Percentiles rank a stretch among this genome's conserved stretches.
Conservation (phyloP, 768 basidiomycete genomes). For the Hygrocybe coccinea region DNA sequence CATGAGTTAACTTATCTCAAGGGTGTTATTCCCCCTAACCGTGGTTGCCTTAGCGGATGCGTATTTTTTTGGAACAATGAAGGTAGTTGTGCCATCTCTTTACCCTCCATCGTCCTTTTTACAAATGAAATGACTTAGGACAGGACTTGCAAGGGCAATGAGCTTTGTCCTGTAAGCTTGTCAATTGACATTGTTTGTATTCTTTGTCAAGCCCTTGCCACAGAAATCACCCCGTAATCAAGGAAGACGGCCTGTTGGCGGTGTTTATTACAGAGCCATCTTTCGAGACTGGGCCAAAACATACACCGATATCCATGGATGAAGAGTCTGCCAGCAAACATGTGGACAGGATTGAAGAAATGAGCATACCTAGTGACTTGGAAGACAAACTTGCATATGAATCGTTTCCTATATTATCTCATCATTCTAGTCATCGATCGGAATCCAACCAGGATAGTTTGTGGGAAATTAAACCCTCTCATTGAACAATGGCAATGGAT, state of each 20-base stretch:
- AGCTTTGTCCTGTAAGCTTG: slow-evolving; percentile 45
- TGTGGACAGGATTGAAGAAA: slow-evolving; percentile 79
- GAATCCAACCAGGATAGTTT: slow-evolving; percentile 51
- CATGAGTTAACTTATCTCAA: slow-evolving; percentile 46
- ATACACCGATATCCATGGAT: slow-evolving; percentile 67
- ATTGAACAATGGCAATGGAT: slow-evolving; percentile 93
- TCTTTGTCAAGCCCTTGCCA: neutral
- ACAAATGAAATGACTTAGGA: slow-evolving; percentile 38
- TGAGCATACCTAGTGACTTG: slow-evolving; percentile 88
- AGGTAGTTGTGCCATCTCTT: slow-evolving; percentile 38
- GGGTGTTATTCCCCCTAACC: slow-evolving; percentile 7
- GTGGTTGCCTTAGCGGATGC: slow-evolving; percentile 62
- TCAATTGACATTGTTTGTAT: slow-evolving; percentile 10
- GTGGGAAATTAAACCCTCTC: slow-evolving; percentile 65
- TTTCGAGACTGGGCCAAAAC: slow-evolving; percentile 85
- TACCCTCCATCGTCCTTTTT: neutral
- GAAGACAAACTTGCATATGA: slow-evolving; percentile 81
- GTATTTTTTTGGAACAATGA: slow-evolving; percentile 85
- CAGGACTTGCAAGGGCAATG: slow-evolving; percentile 74
- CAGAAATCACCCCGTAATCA: slow-evolving; percentile 89
- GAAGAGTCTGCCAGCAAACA: slow-evolving; percentile 83
- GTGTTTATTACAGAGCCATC: slow-evolving; percentile 80
- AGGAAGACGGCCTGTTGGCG: slow-evolving; percentile 77
- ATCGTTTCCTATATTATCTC: neutral
- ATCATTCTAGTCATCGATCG: slow-evolving; percentile 7